Base-by-base conservation (phyloP, 164 flowering plant genomes). In the Litsea cubeba region DNA sequence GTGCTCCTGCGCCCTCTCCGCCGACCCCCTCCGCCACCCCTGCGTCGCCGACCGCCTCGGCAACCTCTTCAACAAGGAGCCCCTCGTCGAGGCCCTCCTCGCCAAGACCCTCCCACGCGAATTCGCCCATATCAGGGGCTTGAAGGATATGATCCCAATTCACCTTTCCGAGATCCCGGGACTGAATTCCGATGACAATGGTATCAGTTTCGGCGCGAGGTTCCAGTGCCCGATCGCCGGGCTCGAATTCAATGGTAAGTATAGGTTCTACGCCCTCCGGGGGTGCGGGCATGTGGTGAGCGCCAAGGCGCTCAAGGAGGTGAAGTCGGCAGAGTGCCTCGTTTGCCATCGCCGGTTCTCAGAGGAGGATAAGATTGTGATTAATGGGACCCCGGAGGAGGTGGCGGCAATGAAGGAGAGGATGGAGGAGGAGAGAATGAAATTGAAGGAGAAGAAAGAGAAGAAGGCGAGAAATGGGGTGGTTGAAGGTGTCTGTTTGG, bases 281-380 rank as follows among this genome's bases (percentile, higher is more conserved):
- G 84, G 78, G 11, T 95, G 99, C 75, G 99, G 99, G 71, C 99
- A 95, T 87, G 98, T 95, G n/a, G 67, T 95, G 85, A 95, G 99
- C 81, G 90, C 88, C 0, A 95, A 93, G 81, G 96, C 98, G 0
- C 74, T 95, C 84, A 95, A 93, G 83, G 98, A 93, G 83, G 93
- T 95, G 15, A 92, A 91, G 69, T 87, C 89, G 0, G 83, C 91
- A 0, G 69, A 84, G 1, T 93, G 99, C 76, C 78, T 91, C 75
- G 94, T 93, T 50, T 95, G 99, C 72, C 94, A 91, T 69, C 46
- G 68, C 74, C 96, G 76, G 79, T 90, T 81, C 66, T 49, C 62
- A 2, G 98, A 95, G n/a, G 49, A n/a, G 17, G 97, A 91, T 81
- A 93, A 86, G 87, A 88, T 93, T 77, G 88, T 84, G 80, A 88